Evolutionary conservation across 2,329 filamentous ascomycete genomes (phyloP).

Genomic region (Ceratocystis eucalypticola): DNA sequence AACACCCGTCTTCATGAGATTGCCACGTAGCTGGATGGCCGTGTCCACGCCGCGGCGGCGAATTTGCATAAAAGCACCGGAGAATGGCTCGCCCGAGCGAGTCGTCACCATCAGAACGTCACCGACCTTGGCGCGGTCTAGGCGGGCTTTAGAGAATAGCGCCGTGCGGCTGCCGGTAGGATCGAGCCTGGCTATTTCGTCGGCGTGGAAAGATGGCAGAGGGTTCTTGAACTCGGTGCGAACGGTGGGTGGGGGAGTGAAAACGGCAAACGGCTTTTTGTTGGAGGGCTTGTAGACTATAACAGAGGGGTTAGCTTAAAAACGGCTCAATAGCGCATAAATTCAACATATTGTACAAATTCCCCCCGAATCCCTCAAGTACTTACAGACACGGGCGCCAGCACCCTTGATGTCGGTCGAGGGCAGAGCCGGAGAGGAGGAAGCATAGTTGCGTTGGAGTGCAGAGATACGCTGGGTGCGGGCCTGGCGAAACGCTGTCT

Average conservation of each 20-base stretch:
- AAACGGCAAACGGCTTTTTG: constrained; percentile 22
- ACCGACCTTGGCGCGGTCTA: constrained; percentile 66
- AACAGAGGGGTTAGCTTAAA: constrained; percentile 1
- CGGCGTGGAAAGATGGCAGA: constrained; percentile 49
- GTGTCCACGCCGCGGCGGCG: constrained; percentile 80
- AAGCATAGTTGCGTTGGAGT: constrained; percentile 18
- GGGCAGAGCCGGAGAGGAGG: constrained; percentile 24
- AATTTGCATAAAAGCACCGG: constrained; percentile 78
- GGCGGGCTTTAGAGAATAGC: constrained; percentile 66
- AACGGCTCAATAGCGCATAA: background rate
- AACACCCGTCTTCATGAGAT: constrained; percentile 73
- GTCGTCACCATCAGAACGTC: constrained; percentile 86
- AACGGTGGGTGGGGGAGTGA: constrained; percentile 25
- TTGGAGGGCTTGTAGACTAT: constrained; percentile 19
- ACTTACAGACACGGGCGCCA: constrained; percentile 24
- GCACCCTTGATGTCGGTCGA: constrained; percentile 25
- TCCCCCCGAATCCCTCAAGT: background rate
- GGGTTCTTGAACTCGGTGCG: constrained; percentile 38
- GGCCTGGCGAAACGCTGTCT: constrained; percentile 46
- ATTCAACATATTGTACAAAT: background rate
- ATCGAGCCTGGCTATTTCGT: constrained; percentile 65
- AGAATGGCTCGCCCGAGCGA: constrained; percentile 69
- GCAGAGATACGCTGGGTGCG: constrained; percentile 33
- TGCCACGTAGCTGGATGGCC: constrained; percentile 70
- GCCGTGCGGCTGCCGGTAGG: constrained; percentile 68